Conservation (phyloP, 179 eudicot species). For the Patellifolia procumbens region DNA sequence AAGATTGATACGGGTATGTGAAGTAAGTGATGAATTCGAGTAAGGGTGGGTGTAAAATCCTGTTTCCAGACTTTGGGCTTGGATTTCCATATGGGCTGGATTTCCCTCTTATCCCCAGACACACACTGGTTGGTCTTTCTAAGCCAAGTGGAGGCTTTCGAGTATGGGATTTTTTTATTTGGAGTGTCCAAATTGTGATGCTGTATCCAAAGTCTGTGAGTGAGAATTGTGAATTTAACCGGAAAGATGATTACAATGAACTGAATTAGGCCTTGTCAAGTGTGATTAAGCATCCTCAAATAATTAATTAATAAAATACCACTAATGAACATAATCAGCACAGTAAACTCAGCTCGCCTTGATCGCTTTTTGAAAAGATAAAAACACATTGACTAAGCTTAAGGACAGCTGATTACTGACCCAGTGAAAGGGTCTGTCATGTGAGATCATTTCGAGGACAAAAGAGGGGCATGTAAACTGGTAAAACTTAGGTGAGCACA, state of each 20-base stretch:
- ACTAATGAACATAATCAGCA: conserved; percentile 25
- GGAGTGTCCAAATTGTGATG: neutral
- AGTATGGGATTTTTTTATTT: neutral
- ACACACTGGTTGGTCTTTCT: neutral
- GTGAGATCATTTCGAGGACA: conserved; percentile 48
- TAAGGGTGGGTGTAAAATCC: too few species aligned
- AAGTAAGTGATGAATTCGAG: too few species aligned
- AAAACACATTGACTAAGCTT: conserved; percentile 43
- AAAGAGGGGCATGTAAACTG: conserved; percentile 37
- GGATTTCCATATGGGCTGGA: neutral
- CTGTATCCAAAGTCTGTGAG: neutral
- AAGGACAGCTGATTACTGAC: conserved; percentile 42
- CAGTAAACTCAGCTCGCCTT: conserved; percentile 25
- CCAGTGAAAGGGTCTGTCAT: conserved; percentile 39
- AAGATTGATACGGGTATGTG: too few species aligned
- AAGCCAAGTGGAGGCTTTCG: neutral
- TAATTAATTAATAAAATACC: conserved; percentile 20
- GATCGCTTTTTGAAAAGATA: conserved; percentile 48
- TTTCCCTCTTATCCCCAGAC: neutral
- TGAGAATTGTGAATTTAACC: conserved; percentile 17
- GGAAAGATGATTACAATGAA: conserved; percentile 23
- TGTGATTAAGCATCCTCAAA: conserved; percentile 22
- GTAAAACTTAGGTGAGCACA: conserved; percentile 36
- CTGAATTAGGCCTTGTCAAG: conserved; percentile 26
- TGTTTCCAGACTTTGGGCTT: neutral